phyloP scores from a whole-genome alignment of 2,329 filamentous ascomycete genomes.

The Arthrobotrys entomopaga region DNA sequence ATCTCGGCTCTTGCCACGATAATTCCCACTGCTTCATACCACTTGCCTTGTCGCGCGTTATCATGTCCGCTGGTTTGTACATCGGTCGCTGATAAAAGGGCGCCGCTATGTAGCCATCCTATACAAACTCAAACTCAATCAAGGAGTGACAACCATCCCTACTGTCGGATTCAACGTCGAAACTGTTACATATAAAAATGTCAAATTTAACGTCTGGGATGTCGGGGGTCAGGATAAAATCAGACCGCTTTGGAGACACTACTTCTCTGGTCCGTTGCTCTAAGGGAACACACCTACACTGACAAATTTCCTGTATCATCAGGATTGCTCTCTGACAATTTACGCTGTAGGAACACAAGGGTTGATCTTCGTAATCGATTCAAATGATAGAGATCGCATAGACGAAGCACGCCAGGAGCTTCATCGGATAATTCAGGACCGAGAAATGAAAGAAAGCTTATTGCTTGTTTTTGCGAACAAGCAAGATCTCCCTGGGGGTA shows the following conservation, averaged over 20 bases:
- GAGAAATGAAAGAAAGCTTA: conserved; percentile 95
- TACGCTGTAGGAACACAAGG: conserved; percentile 82
- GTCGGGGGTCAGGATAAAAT: conserved; percentile 99
- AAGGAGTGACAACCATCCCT: conserved; percentile 97
- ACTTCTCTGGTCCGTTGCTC: conserved; percentile 78
- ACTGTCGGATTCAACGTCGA: conserved; percentile 99
- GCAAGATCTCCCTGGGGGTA: conserved; percentile 89
- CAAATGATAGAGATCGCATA: conserved; percentile 88
- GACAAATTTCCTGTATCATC: background rate
- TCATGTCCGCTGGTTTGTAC: too few species aligned
- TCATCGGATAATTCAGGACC: conserved; percentile 96
- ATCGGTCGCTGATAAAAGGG: too few species aligned
- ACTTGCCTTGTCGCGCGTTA: too few species aligned
- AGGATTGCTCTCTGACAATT: background rate
- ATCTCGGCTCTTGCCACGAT: background rate
- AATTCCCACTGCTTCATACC: background rate
- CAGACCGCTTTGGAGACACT: conserved; percentile 98
- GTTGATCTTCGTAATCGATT: conserved; percentile 98
- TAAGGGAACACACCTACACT: too few species aligned
- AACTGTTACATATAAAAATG: conserved; percentile 99
- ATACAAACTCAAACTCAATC: conserved; percentile 98
- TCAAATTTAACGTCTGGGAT: conserved; percentile 99
- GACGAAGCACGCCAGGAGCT: conserved; percentile 93
- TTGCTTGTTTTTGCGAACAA: conserved; percentile 98
- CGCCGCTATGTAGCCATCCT: conserved; percentile 74